phyloP scores from a whole-genome alignment of 768 basidiomycete genomes.

The Panaeolus papilionaceus region DNA sequence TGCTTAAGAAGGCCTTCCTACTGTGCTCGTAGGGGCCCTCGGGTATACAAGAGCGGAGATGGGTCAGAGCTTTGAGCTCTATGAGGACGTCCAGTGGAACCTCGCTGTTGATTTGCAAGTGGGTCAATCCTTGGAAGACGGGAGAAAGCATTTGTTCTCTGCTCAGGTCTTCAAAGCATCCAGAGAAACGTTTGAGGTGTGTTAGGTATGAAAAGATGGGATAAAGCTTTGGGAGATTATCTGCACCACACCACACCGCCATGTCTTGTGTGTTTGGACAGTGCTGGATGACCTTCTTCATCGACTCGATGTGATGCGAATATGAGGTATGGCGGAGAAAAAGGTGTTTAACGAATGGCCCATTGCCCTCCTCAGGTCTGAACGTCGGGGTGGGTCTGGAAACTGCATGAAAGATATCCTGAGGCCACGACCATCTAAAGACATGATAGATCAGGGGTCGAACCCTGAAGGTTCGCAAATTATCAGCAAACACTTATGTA shows the following conservation, averaged over 20 bases:
- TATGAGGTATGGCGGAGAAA: not conserved
- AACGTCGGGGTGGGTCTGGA: not conserved
- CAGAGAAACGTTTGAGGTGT: not conserved
- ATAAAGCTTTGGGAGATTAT: not conserved
- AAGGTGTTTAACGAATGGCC: not conserved
- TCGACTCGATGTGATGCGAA: not conserved
- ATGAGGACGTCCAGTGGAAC: not conserved
- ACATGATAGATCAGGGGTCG: not conserved
- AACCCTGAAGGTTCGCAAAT: not conserved
- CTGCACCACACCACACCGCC: not conserved
- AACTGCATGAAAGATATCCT: not conserved
- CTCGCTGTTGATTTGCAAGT: not conserved
- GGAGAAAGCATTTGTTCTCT: conserved; percentile 11
- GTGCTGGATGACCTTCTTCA: not conserved
- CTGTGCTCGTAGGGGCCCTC: not conserved
- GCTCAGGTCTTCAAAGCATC: not conserved
- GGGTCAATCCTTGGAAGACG: not conserved
- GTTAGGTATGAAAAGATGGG: not conserved
- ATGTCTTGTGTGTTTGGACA: not conserved
- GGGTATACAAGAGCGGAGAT: not conserved
- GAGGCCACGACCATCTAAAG: not conserved
- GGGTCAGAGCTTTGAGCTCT: not conserved
- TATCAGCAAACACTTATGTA: not conserved
- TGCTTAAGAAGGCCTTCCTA: not conserved
- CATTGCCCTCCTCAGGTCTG: not conserved